Percentiles rank a stretch among this genome's conserved stretches.
phyloP scores from a whole-genome alignment of 202 grass and related monocot species.

The Zizania palustris region DNA sequence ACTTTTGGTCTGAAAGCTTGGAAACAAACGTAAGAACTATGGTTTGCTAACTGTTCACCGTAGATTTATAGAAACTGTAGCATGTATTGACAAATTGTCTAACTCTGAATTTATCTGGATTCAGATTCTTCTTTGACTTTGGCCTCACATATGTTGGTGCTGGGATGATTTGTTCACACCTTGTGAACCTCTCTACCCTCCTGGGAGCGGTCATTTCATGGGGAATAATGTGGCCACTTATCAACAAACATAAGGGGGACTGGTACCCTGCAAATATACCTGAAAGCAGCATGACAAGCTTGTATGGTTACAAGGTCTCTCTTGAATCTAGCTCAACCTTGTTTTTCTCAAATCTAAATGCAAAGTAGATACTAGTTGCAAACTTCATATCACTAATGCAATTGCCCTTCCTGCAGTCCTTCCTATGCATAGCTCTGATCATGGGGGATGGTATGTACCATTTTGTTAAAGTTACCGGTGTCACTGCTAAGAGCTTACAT shows the following conservation, averaged over 20 bases:
- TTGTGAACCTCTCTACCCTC: slow-evolving; percentile 86
- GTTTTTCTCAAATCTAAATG: background rate
- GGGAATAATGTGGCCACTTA: slow-evolving; percentile 92
- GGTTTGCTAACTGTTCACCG: slow-evolving; percentile 6
- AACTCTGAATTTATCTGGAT: slow-evolving; percentile 22
- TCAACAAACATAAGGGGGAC: slow-evolving; percentile 66
- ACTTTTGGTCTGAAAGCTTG: slow-evolving; percentile 85
- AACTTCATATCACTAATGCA: background rate
- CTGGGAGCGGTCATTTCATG: slow-evolving; percentile 85
- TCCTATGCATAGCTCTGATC: slow-evolving; percentile 75
- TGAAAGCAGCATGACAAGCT: slow-evolving; percentile 80
- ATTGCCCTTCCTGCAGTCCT: slow-evolving; percentile 49
- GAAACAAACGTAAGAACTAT: slow-evolving; percentile 75
- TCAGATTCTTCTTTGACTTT: slow-evolving; percentile 93
- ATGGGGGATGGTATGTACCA: slow-evolving; percentile 76
- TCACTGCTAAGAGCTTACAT: slow-evolving; percentile 53
- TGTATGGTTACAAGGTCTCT: slow-evolving; percentile 92
- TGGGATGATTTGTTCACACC: slow-evolving; percentile 90
- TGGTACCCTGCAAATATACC: slow-evolving; percentile 80
- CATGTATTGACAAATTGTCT: background rate
- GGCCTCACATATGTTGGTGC: slow-evolving; percentile 86
- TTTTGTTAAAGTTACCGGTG: slow-evolving; percentile 59
- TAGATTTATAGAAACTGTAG: background rate
- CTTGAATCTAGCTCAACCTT: background rate
- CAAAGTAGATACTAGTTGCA: background rate